These are phyloP conservation scores for Dothistroma pini DNA, from an alignment of 2,329 filamentous ascomycete species.

Conservation along the genomic window DNA sequence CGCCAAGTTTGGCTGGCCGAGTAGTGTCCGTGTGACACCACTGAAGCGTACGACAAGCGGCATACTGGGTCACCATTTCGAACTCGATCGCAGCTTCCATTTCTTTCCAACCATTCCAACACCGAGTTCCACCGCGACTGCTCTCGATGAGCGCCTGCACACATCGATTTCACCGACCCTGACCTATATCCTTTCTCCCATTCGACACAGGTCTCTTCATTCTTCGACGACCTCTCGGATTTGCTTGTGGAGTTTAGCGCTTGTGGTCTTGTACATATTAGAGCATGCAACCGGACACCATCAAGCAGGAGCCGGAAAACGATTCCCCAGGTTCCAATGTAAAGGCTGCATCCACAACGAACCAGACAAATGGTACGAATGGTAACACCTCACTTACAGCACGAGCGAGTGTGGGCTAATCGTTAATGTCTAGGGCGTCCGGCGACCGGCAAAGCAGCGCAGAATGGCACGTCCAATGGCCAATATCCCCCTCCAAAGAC, in stretches of 20 bases:
- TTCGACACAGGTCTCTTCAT: background rate
- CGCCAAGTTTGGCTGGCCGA: background rate
- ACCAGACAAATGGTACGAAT: constrained; percentile 21
- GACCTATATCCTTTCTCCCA: constrained; percentile 7
- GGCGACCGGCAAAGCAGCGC: constrained; percentile 17
- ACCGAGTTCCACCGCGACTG: background rate
- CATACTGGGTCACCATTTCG: background rate
- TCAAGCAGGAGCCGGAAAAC: constrained; percentile 26
- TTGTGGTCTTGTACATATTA: constrained; percentile 6
- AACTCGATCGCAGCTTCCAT: background rate
- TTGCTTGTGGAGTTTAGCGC: constrained; percentile 7
- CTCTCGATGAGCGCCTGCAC: constrained; percentile 13
- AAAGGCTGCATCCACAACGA: constrained; percentile 13
- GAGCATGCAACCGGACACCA: constrained; percentile 30
- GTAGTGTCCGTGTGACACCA: constrained; percentile 2
- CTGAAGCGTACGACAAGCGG: background rate
- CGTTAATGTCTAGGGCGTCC: constrained; percentile 5
- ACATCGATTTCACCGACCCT: constrained; percentile 2
- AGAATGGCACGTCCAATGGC: constrained; percentile 23
- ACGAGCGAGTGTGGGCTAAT: background rate
- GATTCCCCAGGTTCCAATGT: constrained; percentile 23
- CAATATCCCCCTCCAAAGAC: constrained; percentile 82
- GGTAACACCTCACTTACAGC: background rate
- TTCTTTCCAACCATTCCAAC: background rate
- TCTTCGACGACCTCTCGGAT: background rate